Evolutionary conservation across 352 stramenopile genomes (phyloP).

Genomic region (Phytophthora fragariae): DNA sequence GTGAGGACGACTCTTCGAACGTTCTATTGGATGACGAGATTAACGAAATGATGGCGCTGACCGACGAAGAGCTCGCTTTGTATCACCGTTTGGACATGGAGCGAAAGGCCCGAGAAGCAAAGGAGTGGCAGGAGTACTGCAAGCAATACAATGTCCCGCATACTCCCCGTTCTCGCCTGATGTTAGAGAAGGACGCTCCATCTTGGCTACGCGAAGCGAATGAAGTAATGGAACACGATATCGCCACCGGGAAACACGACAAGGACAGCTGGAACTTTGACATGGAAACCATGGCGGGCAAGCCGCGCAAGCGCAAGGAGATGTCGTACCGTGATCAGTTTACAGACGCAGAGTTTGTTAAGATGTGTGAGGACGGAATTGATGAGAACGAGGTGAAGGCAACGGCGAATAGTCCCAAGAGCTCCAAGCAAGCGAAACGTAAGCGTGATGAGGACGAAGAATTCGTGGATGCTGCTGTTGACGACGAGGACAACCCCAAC

Average conservation of each 20-base stretch:
- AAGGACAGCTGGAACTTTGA: slow-evolving; percentile 75
- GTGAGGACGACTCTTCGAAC: slow-evolving; percentile 68
- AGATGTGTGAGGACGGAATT: slow-evolving; percentile 88
- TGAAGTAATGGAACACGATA: slow-evolving; percentile 63
- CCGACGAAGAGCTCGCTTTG: slow-evolving; percentile 80
- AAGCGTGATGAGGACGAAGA: slow-evolving; percentile 50
- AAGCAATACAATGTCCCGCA: slow-evolving; percentile 60
- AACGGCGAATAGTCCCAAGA: slow-evolving; percentile 31
- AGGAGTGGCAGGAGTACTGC: slow-evolving; percentile 76
- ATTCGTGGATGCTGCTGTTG: slow-evolving; percentile 24
- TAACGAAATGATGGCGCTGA: slow-evolving; percentile 92
- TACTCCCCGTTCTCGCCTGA: slow-evolving; percentile 62
- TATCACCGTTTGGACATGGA: slow-evolving; percentile 82
- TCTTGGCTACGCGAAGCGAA: slow-evolving; percentile 82
- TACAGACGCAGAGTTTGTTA: slow-evolving; percentile 88
- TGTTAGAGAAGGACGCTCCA: slow-evolving; percentile 70
- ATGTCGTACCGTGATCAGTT: slow-evolving; percentile 90
- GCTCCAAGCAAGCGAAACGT: slow-evolving; percentile 27
- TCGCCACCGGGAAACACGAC: slow-evolving; percentile 60
- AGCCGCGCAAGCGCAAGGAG: slow-evolving; percentile 81
- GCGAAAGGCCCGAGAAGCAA: slow-evolving; percentile 63
- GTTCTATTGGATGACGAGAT: slow-evolving; percentile 88
- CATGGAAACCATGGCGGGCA: slow-evolving; percentile 48
- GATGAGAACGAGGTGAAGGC: slow-evolving; percentile 50
- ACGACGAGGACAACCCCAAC: slow-evolving; percentile 44